Conservation (phyloP, 2,329 filamentous ascomycete genomes). For the Keithomyces neogunnii region DNA sequence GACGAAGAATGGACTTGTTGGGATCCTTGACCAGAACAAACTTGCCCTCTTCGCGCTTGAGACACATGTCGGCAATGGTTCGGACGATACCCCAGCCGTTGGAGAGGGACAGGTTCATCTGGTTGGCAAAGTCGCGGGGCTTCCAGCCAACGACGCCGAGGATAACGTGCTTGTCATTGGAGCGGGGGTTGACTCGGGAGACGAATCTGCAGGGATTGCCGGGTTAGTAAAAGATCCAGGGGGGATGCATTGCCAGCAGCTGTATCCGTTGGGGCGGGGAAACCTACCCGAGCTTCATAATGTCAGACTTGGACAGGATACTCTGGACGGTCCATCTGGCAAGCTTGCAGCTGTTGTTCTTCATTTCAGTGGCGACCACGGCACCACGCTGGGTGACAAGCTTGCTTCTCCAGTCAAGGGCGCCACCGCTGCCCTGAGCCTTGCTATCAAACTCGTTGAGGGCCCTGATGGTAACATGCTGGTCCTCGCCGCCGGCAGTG, state of each 20-base stretch:
- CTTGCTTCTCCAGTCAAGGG: constrained; percentile 95
- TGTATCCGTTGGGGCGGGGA: not conserved
- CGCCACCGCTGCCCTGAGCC: constrained; percentile 88
- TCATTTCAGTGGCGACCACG: constrained; percentile 98
- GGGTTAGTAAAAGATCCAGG: constrained; percentile 16
- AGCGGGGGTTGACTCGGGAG: constrained; percentile 85
- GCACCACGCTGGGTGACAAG: constrained; percentile 90
- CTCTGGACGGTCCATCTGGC: constrained; percentile 96
- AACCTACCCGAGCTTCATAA: constrained; percentile 92
- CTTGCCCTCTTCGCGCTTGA: constrained; percentile 70
- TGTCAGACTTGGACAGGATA: constrained; percentile 92
- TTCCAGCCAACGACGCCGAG: constrained; percentile 97
- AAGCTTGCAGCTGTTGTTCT: constrained; percentile 99
- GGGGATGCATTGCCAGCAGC: not conserved
- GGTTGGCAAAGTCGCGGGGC: constrained; percentile 88
- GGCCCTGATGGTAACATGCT: constrained; percentile 86
- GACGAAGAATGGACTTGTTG: constrained; percentile 88
- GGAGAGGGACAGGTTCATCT: constrained; percentile 96
- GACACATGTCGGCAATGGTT: constrained; percentile 92
- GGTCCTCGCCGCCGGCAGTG: constrained; percentile 82
- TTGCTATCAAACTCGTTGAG: constrained; percentile 99
- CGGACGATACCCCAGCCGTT: constrained; percentile 99
- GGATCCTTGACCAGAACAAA: constrained; percentile 83
- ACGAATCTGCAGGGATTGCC: constrained; percentile 60
- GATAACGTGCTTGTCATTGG: constrained; percentile 87